Conservation (phyloP, 352 stramenopile genomes). For the Hyaloperonospora brassicae region DNA sequence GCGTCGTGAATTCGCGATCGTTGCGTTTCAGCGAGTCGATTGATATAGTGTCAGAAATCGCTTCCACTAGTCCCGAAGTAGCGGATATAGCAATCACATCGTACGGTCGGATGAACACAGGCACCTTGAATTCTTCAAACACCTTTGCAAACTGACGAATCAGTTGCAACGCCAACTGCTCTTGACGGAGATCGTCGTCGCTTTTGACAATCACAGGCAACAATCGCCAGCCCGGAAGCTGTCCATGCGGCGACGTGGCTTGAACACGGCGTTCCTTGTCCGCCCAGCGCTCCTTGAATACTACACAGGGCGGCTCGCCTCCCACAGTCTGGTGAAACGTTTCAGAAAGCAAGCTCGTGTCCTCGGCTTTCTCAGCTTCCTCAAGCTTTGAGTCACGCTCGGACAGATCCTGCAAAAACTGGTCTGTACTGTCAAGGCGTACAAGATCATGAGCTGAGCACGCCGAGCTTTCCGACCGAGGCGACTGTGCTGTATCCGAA, state of each 20-base stretch:
- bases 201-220: constrained; percentile 96
- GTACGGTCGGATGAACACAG: constrained; percentile 94
- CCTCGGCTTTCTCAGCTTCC: constrained; percentile 40
- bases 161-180: constrained; percentile 95
- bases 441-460: constrained; percentile 45
- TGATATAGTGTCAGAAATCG: constrained; percentile 94
- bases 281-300: constrained; percentile 93
- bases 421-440: constrained; percentile 74
- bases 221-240: constrained; percentile 84
- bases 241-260: constrained; percentile 76
- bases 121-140: constrained; percentile 90
- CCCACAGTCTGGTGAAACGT: constrained; percentile 7
- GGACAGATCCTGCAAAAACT: constrained; percentile 55
- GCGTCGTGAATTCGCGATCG: constrained; percentile 84
- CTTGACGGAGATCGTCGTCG: constrained; percentile 96
- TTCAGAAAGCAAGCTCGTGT: constrained; percentile 17
- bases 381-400: constrained; percentile 69
- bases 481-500: constrained; percentile 47
- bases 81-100: constrained; percentile 92
- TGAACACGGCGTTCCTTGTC: constrained; percentile 91
- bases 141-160: constrained; percentile 92
- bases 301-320: constrained; percentile 49
- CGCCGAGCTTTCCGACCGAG: constrained; percentile 48
- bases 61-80: constrained; percentile 93
- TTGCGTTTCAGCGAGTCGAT: constrained; percentile 98